Conservation (phyloP, 2,329 filamentous ascomycete species). For the Knufia petricola region DNA sequence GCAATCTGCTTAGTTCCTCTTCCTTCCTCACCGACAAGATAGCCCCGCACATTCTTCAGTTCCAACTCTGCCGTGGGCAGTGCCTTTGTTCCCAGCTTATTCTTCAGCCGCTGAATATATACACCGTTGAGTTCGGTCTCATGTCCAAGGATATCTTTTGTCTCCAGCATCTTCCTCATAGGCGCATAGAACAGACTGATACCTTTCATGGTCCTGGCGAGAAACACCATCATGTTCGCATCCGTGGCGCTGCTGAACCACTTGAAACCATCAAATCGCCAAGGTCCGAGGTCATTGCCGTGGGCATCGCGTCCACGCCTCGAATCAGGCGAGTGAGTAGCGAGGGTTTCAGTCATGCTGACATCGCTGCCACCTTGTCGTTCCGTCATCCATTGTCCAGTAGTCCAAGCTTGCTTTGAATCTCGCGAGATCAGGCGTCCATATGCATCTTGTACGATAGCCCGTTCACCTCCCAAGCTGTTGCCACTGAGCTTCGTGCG, state of each 20-base stretch:
- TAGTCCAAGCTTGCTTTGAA: constrained; percentile 27
- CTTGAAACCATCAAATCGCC: constrained; percentile 55
- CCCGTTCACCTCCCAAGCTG: too few relatives aligned
- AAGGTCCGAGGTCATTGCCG: constrained; percentile 41
- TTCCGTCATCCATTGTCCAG: constrained; percentile 34
- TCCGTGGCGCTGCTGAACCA: constrained; percentile 62
- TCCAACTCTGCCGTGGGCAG: constrained; percentile 66
- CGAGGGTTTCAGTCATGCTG: constrained; percentile 28
- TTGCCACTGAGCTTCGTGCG: too few relatives aligned
- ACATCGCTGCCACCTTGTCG: constrained; percentile 30
- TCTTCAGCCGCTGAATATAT: constrained; percentile 54
- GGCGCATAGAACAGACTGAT: constrained; percentile 57
- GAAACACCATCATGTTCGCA: constrained; percentile 53
- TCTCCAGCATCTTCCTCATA: constrained; percentile 37
- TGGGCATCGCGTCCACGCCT: constrained; percentile 26
- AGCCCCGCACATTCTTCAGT: constrained; percentile 51
- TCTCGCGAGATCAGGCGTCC: constrained; percentile 25
- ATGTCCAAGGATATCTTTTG: constrained; percentile 10
- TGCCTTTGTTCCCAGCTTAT: constrained; percentile 56
- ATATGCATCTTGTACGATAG: constrained; percentile 24
- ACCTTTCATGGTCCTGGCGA: constrained; percentile 47
- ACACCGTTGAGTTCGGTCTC: constrained; percentile 53
- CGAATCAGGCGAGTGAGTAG: too few relatives aligned
- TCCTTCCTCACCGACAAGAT: constrained; percentile 58
- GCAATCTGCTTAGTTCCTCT: constrained; percentile 59